Evolutionary conservation across 768 basidiomycete genomes (phyloP), one percentile per base, ranked within the genome.

Genomic region (Hirschioporus abietinus): DNA sequence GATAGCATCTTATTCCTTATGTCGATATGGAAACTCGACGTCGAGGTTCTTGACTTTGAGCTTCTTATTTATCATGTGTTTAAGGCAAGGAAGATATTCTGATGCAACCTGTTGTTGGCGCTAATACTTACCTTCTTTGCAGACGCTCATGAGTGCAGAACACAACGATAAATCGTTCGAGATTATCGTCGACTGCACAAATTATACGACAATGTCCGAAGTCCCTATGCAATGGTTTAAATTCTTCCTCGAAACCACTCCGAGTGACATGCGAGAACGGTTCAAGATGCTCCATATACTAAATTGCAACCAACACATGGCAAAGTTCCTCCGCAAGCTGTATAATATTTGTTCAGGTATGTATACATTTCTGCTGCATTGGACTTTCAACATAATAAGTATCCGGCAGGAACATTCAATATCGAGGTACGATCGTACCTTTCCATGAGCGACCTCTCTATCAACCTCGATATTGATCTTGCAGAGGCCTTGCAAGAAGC

Each of bases 191-290:
- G 93, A 96, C 70, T 93, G 89, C 76, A 94, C 93, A 36, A 84
- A 83, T 9, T 94, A 95, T 74, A 82, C 86, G 2, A 81, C 88
- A 1, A 82, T 83, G 10, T 91, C 92, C 0, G 91, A 94, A 75
- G 79, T 94, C 8, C 93, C 94, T 0, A 78, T 91, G 9, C 89
- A 91, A 68, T 93, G 90, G 90, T 73, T 94, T 60, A 92, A 90
- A 75, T 89, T 86, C 65, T 88, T 90, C 67, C 83, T 87, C 15
- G 91, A 93, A 73, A 78, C 92, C 23, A 84, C 91, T 65, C 92
- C 93, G 7, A 74, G 75, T 26, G 91, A 94, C 67, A 83, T 93
- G 65, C 83, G 88, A 58, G 73, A 76, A 34, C 85, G 86, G n/a
- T 88, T 92, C 72, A 69, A 75, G 35, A 84, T 76, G 2, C 82